phyloP scores from a whole-genome alignment of 805 yeast genomes.

The Gaillardinia entomophila region DNA sequence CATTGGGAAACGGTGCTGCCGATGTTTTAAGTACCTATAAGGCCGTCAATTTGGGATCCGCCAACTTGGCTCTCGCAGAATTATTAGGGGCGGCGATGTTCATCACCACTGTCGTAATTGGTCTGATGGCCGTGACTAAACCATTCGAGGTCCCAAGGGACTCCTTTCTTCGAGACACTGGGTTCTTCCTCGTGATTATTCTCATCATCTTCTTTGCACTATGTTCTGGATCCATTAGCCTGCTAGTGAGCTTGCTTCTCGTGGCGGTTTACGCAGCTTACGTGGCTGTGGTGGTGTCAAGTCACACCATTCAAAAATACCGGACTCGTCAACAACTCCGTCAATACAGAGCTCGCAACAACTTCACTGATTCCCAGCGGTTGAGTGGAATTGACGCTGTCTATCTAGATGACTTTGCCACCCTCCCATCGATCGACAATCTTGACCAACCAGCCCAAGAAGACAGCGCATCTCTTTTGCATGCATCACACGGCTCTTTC shows the following conservation, averaged over 20 bases:
- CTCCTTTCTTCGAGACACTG: slow-evolving; percentile 56
- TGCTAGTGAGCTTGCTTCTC: slow-evolving; percentile 54
- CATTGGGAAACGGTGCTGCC: slow-evolving; percentile 90
- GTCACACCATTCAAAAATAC: slow-evolving; percentile 14
- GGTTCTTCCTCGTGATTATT: slow-evolving; percentile 49
- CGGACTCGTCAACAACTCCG: slow-evolving; percentile 7
- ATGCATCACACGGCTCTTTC: slow-evolving; percentile 20
- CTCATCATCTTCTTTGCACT: slow-evolving; percentile 47
- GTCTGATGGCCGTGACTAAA: slow-evolving; percentile 63
- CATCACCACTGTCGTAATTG: slow-evolving; percentile 73
- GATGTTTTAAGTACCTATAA: slow-evolving; percentile 81
- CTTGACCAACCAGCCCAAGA: no score
- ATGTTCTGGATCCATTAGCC: slow-evolving; percentile 47
- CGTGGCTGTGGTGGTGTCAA: slow-evolving; percentile 41
- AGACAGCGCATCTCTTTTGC: slow-evolving; percentile 5
- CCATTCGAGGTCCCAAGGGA: slow-evolving; percentile 54
- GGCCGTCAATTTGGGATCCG: slow-evolving; percentile 69
- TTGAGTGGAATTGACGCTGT: slow-evolving; percentile 11
- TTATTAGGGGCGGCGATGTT: slow-evolving; percentile 88
- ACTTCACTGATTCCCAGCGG: slow-evolving; percentile 6
- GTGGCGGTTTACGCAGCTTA: slow-evolving; percentile 52
- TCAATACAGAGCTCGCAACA: slow-evolving; percentile 18
- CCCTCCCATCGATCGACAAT: slow-evolving; percentile 24
- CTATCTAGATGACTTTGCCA: slow-evolving; percentile 13
- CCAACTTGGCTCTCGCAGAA: slow-evolving; percentile 82